Evolutionary conservation across 129 eudicot genomes (phyloP).

Genomic region (Flaveria ramosissima): DNA sequence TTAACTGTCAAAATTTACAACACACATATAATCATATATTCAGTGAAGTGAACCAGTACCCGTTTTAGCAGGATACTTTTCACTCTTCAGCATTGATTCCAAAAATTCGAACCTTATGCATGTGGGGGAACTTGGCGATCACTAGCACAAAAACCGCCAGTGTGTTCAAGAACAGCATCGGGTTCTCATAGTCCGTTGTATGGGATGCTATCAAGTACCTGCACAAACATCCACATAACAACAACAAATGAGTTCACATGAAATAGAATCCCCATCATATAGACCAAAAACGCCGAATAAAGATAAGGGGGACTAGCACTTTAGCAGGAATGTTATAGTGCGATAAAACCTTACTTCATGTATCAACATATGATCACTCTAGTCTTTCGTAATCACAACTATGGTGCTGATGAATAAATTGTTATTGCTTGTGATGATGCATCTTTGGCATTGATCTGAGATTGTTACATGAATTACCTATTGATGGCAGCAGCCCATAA

Average conservation of each 20-base stretch:
- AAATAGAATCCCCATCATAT: background rate
- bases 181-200: conserved; percentile 80
- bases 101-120: conserved; percentile 96
- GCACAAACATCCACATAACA: conserved; percentile 5
- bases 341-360: background rate
- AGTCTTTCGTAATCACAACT: background rate
- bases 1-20: conserved; percentile 43
- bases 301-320: background rate
- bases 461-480: background rate
- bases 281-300: background rate
- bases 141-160: conserved; percentile 77
- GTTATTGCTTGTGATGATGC: background rate
- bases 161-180: conserved; percentile 84
- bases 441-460: background rate
- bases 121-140: conserved; percentile 87
- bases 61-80: conserved; percentile 17
- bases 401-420: background rate
- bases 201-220: conserved; percentile 96
- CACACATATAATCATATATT: conserved; percentile 25
- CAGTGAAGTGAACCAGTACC: conserved; percentile 12
- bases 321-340: background rate
- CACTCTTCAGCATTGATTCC: conserved; percentile 88
- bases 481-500: background rate
- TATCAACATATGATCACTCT: background rate
- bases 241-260: background rate